These are phyloP conservation scores for Sarocladium kiliense DNA, from an alignment of 2,329 filamentous ascomycete species.

Conservation along the genomic window DNA sequence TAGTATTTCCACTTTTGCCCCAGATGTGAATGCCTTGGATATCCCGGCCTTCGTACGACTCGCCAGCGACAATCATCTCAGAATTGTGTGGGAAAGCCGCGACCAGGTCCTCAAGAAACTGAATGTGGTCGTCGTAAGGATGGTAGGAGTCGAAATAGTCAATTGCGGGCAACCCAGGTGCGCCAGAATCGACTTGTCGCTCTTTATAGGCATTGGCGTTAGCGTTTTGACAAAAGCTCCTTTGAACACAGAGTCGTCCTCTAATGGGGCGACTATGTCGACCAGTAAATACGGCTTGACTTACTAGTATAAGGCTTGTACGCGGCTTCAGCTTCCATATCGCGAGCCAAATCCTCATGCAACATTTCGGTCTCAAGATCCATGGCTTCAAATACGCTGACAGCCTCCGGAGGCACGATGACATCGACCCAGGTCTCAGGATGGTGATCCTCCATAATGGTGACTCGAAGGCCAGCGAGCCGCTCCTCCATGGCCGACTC, in stretches of 20 bases:
- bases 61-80: constrained; percentile 39
- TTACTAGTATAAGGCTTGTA: constrained; percentile 4
- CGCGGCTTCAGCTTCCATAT: constrained; percentile 3
- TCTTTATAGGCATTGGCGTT: background rate
- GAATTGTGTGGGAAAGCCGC: constrained; percentile 39
- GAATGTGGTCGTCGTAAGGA: constrained; percentile 44
- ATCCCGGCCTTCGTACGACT: constrained; percentile 36
- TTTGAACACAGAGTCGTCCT: too few species aligned
- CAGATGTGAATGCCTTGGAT: constrained; percentile 57
- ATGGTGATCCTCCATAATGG: background rate
- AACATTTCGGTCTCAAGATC: background rate
- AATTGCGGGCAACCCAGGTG: constrained; percentile 4
- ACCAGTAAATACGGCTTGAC: background rate
- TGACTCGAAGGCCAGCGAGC: background rate
- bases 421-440: constrained; percentile 3
- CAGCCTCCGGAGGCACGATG: background rate
- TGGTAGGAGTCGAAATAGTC: constrained; percentile 50
- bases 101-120: constrained; percentile 41
- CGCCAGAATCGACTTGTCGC: background rate
- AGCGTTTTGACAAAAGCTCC: background rate
- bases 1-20: constrained; percentile 32
- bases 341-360: constrained; percentile 1
- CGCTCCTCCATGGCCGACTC: background rate
- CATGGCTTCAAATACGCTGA: background rate
- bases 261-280: too few species aligned